A percentile compares a stretch with the other conserved stretches of the same genome.
Conservation (phyloP, 1,284 basidiomycete genomes). For the Golubevia pallescens region DNA sequence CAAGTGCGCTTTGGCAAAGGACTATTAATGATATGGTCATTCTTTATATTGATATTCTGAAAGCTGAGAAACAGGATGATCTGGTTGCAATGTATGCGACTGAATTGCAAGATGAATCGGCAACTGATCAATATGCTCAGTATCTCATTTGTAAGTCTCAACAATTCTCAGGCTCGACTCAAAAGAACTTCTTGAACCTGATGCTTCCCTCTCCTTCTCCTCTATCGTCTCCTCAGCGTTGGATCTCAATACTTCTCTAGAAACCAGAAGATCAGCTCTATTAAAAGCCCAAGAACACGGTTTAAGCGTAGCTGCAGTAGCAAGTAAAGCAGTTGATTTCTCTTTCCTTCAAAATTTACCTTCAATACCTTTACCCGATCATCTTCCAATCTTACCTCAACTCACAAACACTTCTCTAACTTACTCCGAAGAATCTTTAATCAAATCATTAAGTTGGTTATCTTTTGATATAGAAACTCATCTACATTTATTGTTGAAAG, state of each 20-base stretch:
- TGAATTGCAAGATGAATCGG: slow-evolving; percentile 46
- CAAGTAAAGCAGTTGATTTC: slow-evolving; percentile 44
- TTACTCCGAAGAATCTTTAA: slow-evolving; percentile 41
- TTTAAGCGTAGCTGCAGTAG: slow-evolving; percentile 53
- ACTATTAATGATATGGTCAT: slow-evolving; percentile 46
- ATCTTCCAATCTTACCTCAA: slow-evolving; percentile 1
- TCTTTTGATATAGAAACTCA: slow-evolving; percentile 41
- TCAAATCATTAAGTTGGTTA: slow-evolving; percentile 53
- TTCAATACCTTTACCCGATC: slow-evolving; percentile 10
- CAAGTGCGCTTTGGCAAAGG: slow-evolving; percentile 7
- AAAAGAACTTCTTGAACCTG: neutral
- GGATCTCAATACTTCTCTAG: slow-evolving; percentile 35
- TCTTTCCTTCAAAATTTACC: slow-evolving; percentile 35
- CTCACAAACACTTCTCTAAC: slow-evolving; percentile 11
- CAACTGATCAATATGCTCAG: slow-evolving; percentile 54
- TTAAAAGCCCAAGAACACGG: slow-evolving; percentile 45
- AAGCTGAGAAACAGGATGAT: slow-evolving; percentile 32
- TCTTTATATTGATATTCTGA: slow-evolving; percentile 54
- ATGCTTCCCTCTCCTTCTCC: neutral
- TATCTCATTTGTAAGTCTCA: slow-evolving; percentile 36
- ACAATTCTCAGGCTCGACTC: no score
- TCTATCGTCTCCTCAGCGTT: slow-evolving; percentile 14
- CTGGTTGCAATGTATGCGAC: slow-evolving; percentile 61
- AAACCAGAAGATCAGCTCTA: slow-evolving; percentile 41
- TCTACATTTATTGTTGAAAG: slow-evolving; percentile 48